Base-by-base conservation (phyloP, 148 eudicot genomes). In the Rhododendron molle region DNA sequence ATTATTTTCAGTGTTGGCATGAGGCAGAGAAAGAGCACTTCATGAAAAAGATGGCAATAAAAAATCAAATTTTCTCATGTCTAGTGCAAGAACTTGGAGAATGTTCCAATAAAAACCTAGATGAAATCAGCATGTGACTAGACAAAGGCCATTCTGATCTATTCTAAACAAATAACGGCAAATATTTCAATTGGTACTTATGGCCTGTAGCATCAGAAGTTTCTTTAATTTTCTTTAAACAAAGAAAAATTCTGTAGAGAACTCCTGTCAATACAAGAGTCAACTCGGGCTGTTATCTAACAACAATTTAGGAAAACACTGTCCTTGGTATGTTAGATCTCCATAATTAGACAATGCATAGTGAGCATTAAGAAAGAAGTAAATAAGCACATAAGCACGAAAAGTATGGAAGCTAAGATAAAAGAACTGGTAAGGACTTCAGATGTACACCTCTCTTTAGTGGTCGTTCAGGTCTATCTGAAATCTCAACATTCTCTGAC, bases 371-470 rank as follows among this genome's bases (percentile, higher is more conserved):
- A 74, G 78, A 36, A 26, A 62, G 28, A 65, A 43, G 28, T 14
- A 83, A 28, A 82, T 14, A 82, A 16, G 26, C 56, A 5, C 34
- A 65, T 44, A 67, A 15, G 23, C 36, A 26, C 7, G 47, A 50
- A 46, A 44, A 67, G 4, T 3, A 7, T 7, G 32, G 76, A 49
- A 82, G 71, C 40, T 16, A 40, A 30, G 47, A 40, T 43, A 26
- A 60, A 60, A 20, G 47, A 74, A 74, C 38, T 28, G 79, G 79
- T 21, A 83, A 1, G 28, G 85, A 47, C 36, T 43, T 32, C 44
- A 83, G 21, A 67, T 82, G 23, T 83, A 56, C 23, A 93, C 99
- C 99, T 94, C 90, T 95, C 91, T 89, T 92, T 85, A 96, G 30
- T 76, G 90, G 92, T 62, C 90, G 89, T 26, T 87, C 83, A 26